These are phyloP conservation scores for Malassezia brasiliensis DNA, from an alignment of 1,284 basidiomycete species.

Conservation along the genomic window DNA sequence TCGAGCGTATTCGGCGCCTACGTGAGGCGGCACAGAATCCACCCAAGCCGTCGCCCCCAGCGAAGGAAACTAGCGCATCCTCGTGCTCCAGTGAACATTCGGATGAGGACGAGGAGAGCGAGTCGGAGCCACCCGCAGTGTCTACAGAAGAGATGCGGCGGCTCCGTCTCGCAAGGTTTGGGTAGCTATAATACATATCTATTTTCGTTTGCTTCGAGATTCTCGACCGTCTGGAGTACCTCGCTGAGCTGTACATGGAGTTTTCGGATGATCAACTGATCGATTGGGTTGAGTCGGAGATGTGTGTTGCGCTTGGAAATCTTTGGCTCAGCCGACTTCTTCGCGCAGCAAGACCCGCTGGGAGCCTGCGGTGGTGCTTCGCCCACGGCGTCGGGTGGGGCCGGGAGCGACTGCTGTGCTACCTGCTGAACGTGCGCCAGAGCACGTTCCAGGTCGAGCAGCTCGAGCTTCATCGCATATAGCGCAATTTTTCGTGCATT, in stretches of 20 bases:
- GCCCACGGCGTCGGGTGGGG: neutral
- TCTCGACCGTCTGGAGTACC: constrained; percentile 36
- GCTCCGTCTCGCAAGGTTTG: constrained; percentile 14
- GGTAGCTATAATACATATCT: constrained; percentile 2
- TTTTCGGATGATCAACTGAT: constrained; percentile 42
- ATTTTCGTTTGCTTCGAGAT: constrained; percentile 25
- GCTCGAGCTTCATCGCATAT: constrained; percentile 44
- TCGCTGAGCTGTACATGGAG: constrained; percentile 38
- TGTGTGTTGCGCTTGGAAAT: neutral
- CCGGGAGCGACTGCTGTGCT: constrained; percentile 15
- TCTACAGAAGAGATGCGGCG: constrained; percentile 14
- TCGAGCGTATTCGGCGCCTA: constrained; percentile 9
- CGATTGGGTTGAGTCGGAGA: constrained; percentile 33
- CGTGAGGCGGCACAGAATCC: neutral
- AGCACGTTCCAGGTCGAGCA: constrained; percentile 37
- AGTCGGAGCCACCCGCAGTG: neutral
- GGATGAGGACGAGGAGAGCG: neutral
- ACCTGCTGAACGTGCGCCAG: constrained; percentile 32
- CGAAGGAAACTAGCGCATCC: no score
- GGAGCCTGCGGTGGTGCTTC: neutral
- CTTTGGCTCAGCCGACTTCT: neutral
- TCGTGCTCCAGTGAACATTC: no score
- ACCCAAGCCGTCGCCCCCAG: neutral
- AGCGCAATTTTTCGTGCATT: constrained; percentile 44
- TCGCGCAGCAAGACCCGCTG: neutral